A percentile compares a stretch with the other conserved stretches of the same genome.
phyloP scores from a whole-genome alignment of 176 grass and related monocot genomes.

The Saccharum officinarum region DNA sequence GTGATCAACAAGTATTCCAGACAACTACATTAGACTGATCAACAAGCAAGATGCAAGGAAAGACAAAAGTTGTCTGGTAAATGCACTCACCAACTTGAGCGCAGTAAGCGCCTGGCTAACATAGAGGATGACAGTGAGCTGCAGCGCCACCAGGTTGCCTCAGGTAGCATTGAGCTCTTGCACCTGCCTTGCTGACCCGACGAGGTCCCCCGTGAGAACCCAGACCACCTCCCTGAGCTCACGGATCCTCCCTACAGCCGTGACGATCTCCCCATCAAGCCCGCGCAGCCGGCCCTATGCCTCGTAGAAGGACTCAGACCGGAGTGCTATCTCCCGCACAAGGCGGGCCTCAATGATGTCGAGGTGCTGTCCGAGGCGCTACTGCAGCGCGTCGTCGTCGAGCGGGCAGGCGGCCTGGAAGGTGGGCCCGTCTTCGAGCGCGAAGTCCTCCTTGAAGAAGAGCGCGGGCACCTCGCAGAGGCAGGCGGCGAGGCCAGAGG shows the following conservation, averaged over 20 bases:
- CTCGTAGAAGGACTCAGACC: constrained; percentile 89
- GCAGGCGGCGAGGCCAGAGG: constrained; percentile 73
- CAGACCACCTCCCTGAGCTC: constrained; percentile 70
- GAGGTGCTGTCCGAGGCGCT: constrained; percentile 82
- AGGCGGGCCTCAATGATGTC: constrained; percentile 87
- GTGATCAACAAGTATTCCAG: not conserved
- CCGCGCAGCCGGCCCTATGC: constrained; percentile 70
- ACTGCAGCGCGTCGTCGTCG: constrained; percentile 66
- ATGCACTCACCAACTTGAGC: constrained; percentile 72
- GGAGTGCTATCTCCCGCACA: constrained; percentile 78
- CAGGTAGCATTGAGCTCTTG: constrained; percentile 87
- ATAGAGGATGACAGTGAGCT: constrained; percentile 89
- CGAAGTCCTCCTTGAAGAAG: constrained; percentile 96
- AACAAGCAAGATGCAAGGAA: constrained; percentile 11
- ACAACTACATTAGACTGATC: constrained; percentile 13
- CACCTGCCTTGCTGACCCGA: constrained; percentile 69
- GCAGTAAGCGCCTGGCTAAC: constrained; percentile 81
- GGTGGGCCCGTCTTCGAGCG: constrained; percentile 86
- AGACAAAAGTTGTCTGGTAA: not conserved
- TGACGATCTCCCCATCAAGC: constrained; percentile 80
- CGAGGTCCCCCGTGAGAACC: constrained; percentile 78
- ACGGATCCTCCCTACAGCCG: constrained; percentile 76
- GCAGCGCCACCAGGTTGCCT: constrained; percentile 67
- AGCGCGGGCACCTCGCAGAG: constrained; percentile 87
- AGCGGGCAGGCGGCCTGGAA: constrained; percentile 84